Base-by-base conservation (phyloP, 2,329 filamentous ascomycete genomes). In the Aureobasidium sp. region DNA sequence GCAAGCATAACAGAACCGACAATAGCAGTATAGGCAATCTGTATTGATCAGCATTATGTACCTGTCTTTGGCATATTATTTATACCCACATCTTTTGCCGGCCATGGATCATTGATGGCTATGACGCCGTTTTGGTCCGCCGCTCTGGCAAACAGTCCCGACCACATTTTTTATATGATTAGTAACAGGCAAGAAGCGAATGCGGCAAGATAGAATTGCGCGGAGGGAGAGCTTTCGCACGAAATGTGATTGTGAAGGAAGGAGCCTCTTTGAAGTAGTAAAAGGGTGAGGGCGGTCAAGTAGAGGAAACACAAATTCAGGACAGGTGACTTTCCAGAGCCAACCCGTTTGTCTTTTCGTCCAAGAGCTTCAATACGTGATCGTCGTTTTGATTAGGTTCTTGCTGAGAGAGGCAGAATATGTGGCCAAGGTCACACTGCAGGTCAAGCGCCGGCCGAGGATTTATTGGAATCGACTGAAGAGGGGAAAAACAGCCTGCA, bases 11-110 rank as follows among this genome's bases (percentile, higher is more conserved):
- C 75, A 6, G 85, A 70, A 16, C 88, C 88, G 30, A 96, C 79
- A 60, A 96, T 85, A 53, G 83, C 74, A 7, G 90, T 85, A 67
- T 94, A 96, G 54, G 91, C 75, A 61, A 95, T 90, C 88, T 97
- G 63, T 37, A 59, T 47, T 11, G 3, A 16, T 56, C 21, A 56
- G 47, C 25, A 47, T 12, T 16, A 8, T 1, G 6, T n/a, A 3
- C 8, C 21, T 3, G 14, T 6, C 14, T 29, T 17, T 21, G 11
- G 11, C 22, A 29, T 8, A 5, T 14, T n/a, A 11, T 11, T 14
- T 16, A 4, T 7, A 67, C 70, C 66, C 53, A 71, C 70, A 58
- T 72, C 68, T 55, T 71, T 70, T 55, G 59, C 59, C 6, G 66
- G 60, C 70, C 70, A 72, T 25, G 66, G 66, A 42, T 68, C 68